Evolutionary conservation across 495 filamentous ascomycete species (phyloP).

Genomic region (Penicillium lividum): DNA sequence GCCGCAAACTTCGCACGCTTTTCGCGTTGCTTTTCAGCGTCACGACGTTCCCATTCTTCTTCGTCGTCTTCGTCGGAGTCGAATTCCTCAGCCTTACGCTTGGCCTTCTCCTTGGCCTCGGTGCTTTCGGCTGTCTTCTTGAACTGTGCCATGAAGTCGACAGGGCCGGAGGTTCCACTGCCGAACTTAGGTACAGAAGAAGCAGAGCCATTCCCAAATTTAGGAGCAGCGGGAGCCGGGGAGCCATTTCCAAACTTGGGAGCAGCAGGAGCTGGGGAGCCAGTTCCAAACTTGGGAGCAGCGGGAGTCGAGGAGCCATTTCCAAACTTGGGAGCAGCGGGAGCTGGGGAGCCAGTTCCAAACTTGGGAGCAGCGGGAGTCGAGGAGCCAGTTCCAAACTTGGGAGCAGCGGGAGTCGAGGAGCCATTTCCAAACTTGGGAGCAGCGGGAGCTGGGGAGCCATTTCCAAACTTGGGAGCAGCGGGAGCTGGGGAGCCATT

Average conservation of each 20-base stretch:
- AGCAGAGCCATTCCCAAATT: conserved; percentile 9
- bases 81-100: conserved; percentile 57
- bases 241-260: background rate
- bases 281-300: conserved; percentile 37
- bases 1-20: conserved; percentile 43
- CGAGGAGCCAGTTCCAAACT: background rate
- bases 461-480: background rate
- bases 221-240: background rate
- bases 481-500: background rate
- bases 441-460: background rate
- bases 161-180: conserved; percentile 16
- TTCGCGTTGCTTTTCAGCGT: conserved; percentile 47
- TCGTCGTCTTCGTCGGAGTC: conserved; percentile 58
- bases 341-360: background rate
- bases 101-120: conserved; percentile 44
- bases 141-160: conserved; percentile 43
- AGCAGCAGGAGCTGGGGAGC: conserved; percentile 9
- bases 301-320: conserved; percentile 11
- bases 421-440: background rate
- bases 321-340: background rate
- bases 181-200: conserved; percentile 37
- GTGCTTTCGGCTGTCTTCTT: conserved; percentile 36
- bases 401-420: background rate
- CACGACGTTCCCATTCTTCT: conserved; percentile 48
- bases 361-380: background rate